These are phyloP conservation scores for Heracleum sosnowskyi DNA, from an alignment of 129 eudicot genomes.

Conservation along the genomic window DNA sequence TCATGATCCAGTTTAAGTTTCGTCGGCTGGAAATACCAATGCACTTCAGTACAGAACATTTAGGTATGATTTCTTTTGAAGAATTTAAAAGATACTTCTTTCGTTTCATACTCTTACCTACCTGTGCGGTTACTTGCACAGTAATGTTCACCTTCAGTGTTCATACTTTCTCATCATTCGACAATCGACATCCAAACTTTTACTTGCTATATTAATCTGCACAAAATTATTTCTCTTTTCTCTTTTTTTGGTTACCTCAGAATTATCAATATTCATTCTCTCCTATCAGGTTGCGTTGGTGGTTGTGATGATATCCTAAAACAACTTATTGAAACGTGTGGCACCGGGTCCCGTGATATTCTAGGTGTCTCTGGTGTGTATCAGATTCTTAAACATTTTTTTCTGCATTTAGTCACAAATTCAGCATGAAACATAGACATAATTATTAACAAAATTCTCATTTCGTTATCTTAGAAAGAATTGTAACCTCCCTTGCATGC, in stretches of 20 bases:
- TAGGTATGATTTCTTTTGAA: slow-evolving; percentile 40
- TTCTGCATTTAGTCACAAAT: not conserved
- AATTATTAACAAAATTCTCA: not conserved
- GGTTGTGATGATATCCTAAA: slow-evolving; percentile 83
- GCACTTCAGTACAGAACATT: slow-evolving; percentile 57
- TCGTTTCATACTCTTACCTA: not conserved
- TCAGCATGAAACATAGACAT: not conserved
- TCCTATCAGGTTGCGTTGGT: slow-evolving; percentile 75
- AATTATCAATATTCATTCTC: not conserved
- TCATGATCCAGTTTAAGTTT: slow-evolving; percentile 80
- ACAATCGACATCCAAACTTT: not conserved
- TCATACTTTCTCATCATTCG: not conserved
- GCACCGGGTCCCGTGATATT: slow-evolving; percentile 63
- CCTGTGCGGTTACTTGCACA: not conserved
- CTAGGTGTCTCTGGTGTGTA: slow-evolving; percentile 56
- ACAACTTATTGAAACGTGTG: slow-evolving; percentile 72
- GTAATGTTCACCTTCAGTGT: not conserved
- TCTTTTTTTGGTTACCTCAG: not conserved
- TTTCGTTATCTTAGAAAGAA: not conserved
- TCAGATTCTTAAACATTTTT: not conserved
- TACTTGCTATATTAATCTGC: not conserved
- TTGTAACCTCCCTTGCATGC: not conserved
- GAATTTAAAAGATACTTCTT: not conserved
- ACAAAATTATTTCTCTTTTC: not conserved
- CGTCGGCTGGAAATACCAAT: slow-evolving; percentile 93